Base-by-base conservation (phyloP, 2,329 filamentous ascomycete species). In the Hypoxylon sp. region DNA sequence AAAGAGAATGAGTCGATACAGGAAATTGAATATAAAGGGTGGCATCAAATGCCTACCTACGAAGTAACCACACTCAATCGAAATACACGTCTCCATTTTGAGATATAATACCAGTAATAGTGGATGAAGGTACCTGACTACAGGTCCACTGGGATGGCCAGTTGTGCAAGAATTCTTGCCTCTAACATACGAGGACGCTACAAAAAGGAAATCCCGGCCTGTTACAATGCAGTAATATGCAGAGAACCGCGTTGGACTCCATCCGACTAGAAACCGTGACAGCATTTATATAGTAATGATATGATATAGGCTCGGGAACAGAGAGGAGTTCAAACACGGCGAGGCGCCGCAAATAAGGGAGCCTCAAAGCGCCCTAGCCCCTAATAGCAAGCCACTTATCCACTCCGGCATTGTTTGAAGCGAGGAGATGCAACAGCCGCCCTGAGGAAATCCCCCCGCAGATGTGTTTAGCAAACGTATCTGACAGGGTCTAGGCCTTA, bases 391-490 rank as follows among this genome's bases (percentile, higher is more conserved):
- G 57, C 49, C 45, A 64, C 52, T 36, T 61, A 50, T 60, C 53
- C 17, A 46, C 36, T 41, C 36, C n/a, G 48, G 51, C 51, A 60
- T 21, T 43, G 50, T 52, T 55, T 48, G 60, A 45, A 67, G 68
- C 65, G 59, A 72, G 68, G 72, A 71, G 68, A 70, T 71, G 66
- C 66, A 65, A 57, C 41, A 63, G 43, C 46, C 62, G 60, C 55
- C 48, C 48, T 32, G 62, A 70, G 34, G 51, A 64, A 28, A 56
- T 62, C 9, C 59, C 59, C 63, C 72, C 72, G 72, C 72, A 71
- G 72, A 72, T 66, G 61, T 72, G 59, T 38, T 38, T 36, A 56
- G 48, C 28, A 53, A 55, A 56, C 43, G 48, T 50, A 21, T 61
- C 59, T 50, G 32, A 50, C 48, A 48, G 36, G 41, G 57, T 55